Percentiles rank a stretch among this genome's conserved stretches.
Conservation (phyloP, 768 basidiomycete genomes). For the Austroboletus festivus region DNA sequence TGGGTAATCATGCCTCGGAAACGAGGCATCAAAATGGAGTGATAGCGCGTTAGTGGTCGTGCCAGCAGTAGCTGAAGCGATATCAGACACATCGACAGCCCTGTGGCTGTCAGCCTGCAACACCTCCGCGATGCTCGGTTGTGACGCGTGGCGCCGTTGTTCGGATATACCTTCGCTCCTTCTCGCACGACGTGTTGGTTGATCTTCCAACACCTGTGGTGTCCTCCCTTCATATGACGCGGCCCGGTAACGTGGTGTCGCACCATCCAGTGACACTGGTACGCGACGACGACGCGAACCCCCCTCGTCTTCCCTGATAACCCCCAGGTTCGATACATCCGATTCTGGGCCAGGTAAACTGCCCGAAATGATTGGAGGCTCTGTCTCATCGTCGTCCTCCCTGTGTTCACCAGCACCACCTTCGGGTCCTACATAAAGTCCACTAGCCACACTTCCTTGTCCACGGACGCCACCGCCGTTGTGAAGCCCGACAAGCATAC, state of each 20-base stretch:
- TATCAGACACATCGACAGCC: slow-evolving; percentile 18
- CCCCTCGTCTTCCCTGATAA: slow-evolving; percentile 33
- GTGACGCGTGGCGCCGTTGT: slow-evolving; percentile 21
- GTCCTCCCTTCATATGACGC: slow-evolving; percentile 19
- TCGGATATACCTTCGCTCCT: slow-evolving; percentile 20
- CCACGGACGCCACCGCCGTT: slow-evolving; percentile 28
- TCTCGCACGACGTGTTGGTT: slow-evolving; percentile 20
- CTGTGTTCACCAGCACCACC: slow-evolving; percentile 17
- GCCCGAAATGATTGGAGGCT: slow-evolving; percentile 20
- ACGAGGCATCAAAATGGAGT: slow-evolving; percentile 36
- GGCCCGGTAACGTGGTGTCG: slow-evolving; percentile 16
- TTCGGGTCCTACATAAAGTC: slow-evolving; percentile 18
- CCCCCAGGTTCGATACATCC: slow-evolving; percentile 25
- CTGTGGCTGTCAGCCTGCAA: slow-evolving; percentile 17
- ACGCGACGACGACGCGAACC: slow-evolving; percentile 9
- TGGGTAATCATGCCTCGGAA: slow-evolving; percentile 25
- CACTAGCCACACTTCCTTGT: slow-evolving; percentile 19
- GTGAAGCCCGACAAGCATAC: slow-evolving; percentile 29
- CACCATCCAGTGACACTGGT: slow-evolving; percentile 5
- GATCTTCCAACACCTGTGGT: slow-evolving; percentile 13
- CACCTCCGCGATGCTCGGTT: slow-evolving; percentile 18
- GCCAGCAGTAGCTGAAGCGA: slow-evolving; percentile 18
- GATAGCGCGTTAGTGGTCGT: slow-evolving; percentile 32
- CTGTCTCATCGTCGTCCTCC: slow-evolving; percentile 18
- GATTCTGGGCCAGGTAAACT: slow-evolving; percentile 18